Evolutionary conservation across 768 basidiomycete species (phyloP).

Genomic region (Boletus rufocinnamomeus): DNA sequence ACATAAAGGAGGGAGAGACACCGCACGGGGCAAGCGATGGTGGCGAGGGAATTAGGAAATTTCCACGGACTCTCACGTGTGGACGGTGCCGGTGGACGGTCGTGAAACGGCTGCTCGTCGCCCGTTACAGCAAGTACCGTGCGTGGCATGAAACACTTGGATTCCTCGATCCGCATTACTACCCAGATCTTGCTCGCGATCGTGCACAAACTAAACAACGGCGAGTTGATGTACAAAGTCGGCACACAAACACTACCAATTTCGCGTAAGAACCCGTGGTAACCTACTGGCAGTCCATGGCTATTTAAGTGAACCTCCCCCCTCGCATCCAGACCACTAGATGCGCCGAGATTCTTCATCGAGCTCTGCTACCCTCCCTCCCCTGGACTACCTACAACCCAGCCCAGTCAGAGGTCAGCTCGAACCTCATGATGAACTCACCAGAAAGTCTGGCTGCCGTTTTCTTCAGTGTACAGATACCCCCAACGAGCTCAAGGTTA

Average conservation of each 20-base stretch:
- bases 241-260: constrained; percentile 23
- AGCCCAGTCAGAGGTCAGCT: constrained; percentile 76
- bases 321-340: constrained; percentile 9
- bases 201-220: not conserved
- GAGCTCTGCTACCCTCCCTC: constrained; percentile 25
- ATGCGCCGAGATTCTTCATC: constrained; percentile 31
- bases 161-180: too few species aligned
- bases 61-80: constrained; percentile 16
- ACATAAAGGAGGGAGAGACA: constrained; percentile 42
- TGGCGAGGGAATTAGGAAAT: not conserved
- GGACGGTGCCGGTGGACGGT: not conserved
- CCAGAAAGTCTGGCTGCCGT: constrained; percentile 61
- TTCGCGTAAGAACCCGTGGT: constrained; percentile 20
- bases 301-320: constrained; percentile 8
- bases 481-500: constrained; percentile 71
- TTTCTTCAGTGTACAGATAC: constrained; percentile 79
- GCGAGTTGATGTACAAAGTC: constrained; percentile 29
- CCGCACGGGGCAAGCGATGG: not conserved
- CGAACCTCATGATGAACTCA: constrained; percentile 57
- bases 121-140: not conserved
- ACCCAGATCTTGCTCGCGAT: not conserved
- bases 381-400: constrained; percentile 57
- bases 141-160: not conserved
- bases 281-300: constrained; percentile 1
- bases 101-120: not conserved